phyloP scores from a whole-genome alignment of 148 eudicot genomes.

The Nepenthes gracilis region DNA sequence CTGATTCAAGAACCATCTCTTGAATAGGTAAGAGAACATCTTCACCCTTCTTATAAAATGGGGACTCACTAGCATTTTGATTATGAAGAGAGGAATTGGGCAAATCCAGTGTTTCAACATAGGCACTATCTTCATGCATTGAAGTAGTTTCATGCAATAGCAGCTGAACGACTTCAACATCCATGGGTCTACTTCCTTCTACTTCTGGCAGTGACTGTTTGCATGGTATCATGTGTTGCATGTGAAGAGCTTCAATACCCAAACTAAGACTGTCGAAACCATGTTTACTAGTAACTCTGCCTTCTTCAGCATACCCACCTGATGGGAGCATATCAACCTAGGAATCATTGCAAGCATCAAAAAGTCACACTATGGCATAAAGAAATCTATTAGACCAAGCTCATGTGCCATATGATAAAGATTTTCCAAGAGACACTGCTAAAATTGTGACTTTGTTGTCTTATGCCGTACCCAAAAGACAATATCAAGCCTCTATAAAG shows the following conservation, averaged over 20 bases:
- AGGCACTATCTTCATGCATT: constrained; percentile 19
- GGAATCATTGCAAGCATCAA: background rate
- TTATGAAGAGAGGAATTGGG: constrained; percentile 12
- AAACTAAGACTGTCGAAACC: constrained; percentile 11
- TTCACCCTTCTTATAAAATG: constrained; percentile 15
- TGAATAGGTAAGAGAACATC: constrained; percentile 12
- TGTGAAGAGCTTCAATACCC: constrained; percentile 13
- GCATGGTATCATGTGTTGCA: constrained; percentile 10
- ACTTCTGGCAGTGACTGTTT: constrained; percentile 14
- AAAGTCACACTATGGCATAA: no score
- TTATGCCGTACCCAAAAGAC: no score
- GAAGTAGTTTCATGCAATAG: constrained; percentile 9
- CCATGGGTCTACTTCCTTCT: constrained; percentile 9
- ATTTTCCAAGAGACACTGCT: no score
- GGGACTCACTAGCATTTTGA: constrained; percentile 15
- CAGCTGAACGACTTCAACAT: constrained; percentile 1
- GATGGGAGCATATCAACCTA: constrained; percentile 30
- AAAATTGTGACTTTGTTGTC: no score
- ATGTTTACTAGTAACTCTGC: constrained; percentile 14
- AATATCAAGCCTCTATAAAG: no score
- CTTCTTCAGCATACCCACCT: constrained; percentile 19
- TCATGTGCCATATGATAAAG: no score
- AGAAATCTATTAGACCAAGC: no score
- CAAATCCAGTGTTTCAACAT: constrained; percentile 7
- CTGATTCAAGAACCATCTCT: constrained; percentile 16